Evolutionary conservation across 1,284 basidiomycete genomes (phyloP), one percentile per base, ranked within the genome.

Genomic region (Stygiomarasmius scandens): DNA sequence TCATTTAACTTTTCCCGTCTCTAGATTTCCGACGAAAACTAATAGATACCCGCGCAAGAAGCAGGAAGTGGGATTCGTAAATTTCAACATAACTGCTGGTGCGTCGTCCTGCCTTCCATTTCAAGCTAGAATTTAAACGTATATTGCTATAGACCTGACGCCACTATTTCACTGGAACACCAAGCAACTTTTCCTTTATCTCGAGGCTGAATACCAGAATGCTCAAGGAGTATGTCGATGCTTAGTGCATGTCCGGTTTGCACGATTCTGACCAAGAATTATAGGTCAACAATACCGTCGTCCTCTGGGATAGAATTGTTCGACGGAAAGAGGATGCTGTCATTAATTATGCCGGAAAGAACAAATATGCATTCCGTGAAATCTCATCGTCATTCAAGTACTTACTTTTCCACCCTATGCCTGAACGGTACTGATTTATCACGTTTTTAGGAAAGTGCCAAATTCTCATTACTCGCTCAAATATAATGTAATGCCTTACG

Each of bases 101-200:
- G 63, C 59, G 82, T 69, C 20, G 24, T 22, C 51, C 49, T 32
- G 55, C 25, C 11, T 32, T 45, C 5, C 29, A 56, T 14, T 24
- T 16, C 8, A 16, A 8, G 4, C 16, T 16, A 41, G 38, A 5
- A 8, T 19, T 16, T 41, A 5, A 41, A 4, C 16, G 16, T 32
- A 32, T 41, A 5, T 4, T 41, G 16, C 4, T 19, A 34, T 66
- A 90, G 94, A 96, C 73, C 76, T 96, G 12, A 77, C 80, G 10
- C 83, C 92, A 3, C 77, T 96, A 19, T 96, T 96, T 74, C 81
- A 93, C 70, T 96, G 94, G 93, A 96, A 96, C 71, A 96, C 94
- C 11, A 96, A 96, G 71, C 94, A 96, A 69, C 71, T 96, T 16
- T 96, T 96, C 69, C 72, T 96, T 20, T 94, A 91, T 66, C 78